Evolutionary conservation across 345 rosid genomes (phyloP).

Genomic region (Toxicodendron radicans): DNA sequence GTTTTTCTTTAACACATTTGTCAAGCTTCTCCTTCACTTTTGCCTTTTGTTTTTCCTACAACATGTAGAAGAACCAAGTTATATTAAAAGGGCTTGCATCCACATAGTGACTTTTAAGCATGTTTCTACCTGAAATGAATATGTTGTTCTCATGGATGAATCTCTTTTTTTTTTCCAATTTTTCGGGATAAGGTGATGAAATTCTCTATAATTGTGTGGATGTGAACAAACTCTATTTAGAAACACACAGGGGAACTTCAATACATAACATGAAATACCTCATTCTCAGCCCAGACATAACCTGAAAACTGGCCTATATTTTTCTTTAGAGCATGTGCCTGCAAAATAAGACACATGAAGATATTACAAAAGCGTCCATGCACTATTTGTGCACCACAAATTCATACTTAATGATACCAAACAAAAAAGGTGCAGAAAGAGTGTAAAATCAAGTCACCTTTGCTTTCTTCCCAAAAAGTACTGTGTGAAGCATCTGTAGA

Average conservation of each 20-base stretch:
- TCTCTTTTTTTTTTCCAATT: background rate
- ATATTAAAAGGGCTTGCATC: constrained; percentile 5
- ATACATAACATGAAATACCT: constrained; percentile 46
- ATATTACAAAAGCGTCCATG: background rate
- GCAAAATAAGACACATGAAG: constrained; percentile 22
- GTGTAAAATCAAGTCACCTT: constrained; percentile 50
- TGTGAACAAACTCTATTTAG: background rate
- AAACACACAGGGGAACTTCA: background rate
- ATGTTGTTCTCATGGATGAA: background rate
- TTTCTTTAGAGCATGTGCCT: constrained; percentile 78
- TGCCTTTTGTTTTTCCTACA: constrained; percentile 77
- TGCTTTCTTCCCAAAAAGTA: constrained; percentile 95
- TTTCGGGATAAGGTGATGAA: background rate
- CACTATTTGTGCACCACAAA: background rate
- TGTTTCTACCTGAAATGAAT: background rate
- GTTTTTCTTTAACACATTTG: constrained; percentile 84
- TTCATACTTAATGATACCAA: constrained; percentile 4
- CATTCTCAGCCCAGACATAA: constrained; percentile 77
- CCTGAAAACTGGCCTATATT: constrained; percentile 95
- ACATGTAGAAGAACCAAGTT: background rate
- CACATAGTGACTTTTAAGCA: constrained; percentile 3
- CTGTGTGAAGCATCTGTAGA: constrained; percentile 67
- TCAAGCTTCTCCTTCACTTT: constrained; percentile 84
- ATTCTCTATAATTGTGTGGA: background rate
- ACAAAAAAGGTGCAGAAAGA: background rate